These are phyloP conservation scores for Tolypocladium amazonense DNA, from an alignment of 2,329 filamentous ascomycete genomes.

Conservation along the genomic window DNA sequence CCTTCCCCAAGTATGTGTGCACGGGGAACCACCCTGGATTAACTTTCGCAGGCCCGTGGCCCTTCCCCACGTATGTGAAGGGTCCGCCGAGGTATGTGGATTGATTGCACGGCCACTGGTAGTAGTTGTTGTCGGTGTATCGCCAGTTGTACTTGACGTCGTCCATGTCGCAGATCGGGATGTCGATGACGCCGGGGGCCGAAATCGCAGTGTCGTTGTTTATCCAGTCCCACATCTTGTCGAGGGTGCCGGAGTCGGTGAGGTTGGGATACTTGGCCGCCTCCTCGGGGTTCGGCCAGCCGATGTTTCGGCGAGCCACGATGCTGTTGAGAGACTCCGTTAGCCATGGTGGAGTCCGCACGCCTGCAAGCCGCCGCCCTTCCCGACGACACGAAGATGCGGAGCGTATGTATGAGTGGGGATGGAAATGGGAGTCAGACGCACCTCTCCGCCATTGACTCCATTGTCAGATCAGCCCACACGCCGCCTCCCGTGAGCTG, in stretches of 20 bases:
- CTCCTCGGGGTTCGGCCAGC: not conserved
- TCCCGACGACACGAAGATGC: not conserved
- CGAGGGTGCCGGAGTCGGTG: not conserved
- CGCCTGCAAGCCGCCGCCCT: not conserved
- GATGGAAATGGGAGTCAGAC: not conserved
- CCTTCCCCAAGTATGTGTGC: no score
- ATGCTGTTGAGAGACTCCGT: not conserved
- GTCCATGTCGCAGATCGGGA: not conserved
- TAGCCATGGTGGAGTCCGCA: not conserved
- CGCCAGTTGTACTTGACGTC: not conserved
- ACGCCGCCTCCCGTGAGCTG: not conserved
- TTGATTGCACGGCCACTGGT: not conserved
- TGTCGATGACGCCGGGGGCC: not conserved
- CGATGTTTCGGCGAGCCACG: not conserved
- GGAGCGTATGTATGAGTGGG: no score
- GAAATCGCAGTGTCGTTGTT: not conserved
- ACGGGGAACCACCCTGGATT: no score
- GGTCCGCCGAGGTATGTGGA: no score
- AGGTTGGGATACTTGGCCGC: not conserved
- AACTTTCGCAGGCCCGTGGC: not conserved
- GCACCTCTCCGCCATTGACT: not conserved
- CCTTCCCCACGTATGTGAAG: no score
- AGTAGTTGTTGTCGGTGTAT: not conserved
- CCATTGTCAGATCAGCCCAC: not conserved
- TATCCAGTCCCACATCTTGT: not conserved